Evolutionary conservation across 2,329 filamentous ascomycete genomes (phyloP).

Genomic region (Colletotrichum gloeosporioides): DNA sequence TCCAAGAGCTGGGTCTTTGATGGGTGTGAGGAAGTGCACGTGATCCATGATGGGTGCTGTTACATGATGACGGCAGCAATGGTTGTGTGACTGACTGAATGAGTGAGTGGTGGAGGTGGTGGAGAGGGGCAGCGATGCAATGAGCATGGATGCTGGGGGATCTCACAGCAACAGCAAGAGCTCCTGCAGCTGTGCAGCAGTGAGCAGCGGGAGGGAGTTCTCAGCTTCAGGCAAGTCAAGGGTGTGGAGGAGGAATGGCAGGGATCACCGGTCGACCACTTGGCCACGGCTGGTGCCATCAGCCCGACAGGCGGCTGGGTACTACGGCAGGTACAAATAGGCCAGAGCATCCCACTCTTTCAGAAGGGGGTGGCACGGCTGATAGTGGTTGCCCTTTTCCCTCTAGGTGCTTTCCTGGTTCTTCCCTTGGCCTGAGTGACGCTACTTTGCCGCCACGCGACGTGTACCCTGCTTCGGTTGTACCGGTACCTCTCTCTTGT

Average conservation of each 20-base stretch:
- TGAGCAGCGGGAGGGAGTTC: neutral
- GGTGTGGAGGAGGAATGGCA: neutral
- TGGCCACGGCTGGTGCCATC: constrained; percentile 3
- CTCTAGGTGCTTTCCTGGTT: neutral
- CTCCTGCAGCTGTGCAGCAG: neutral
- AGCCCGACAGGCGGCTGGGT: neutral
- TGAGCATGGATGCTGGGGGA: neutral
- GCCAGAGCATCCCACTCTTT: constrained; percentile 14
- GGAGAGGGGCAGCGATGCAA: neutral
- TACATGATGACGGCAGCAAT: neutral
- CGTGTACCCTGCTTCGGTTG: neutral
- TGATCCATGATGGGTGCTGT: neutral
- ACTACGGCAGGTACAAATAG: constrained; percentile 20
- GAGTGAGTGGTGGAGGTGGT: neutral
- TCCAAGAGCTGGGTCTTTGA: neutral
- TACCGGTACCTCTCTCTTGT: neutral
- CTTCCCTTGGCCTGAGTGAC: neutral
- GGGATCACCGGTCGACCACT: neutral
- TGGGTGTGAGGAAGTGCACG: neutral
- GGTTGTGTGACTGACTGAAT: neutral
- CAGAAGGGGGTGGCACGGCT: constrained; percentile 12
- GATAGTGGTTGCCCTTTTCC: neutral
- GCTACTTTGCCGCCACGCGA: neutral
- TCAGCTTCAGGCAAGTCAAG: neutral
- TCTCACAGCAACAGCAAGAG: neutral